phyloP scores from a whole-genome alignment of 495 filamentous ascomycete genomes.

The Xylaria palmicola region DNA sequence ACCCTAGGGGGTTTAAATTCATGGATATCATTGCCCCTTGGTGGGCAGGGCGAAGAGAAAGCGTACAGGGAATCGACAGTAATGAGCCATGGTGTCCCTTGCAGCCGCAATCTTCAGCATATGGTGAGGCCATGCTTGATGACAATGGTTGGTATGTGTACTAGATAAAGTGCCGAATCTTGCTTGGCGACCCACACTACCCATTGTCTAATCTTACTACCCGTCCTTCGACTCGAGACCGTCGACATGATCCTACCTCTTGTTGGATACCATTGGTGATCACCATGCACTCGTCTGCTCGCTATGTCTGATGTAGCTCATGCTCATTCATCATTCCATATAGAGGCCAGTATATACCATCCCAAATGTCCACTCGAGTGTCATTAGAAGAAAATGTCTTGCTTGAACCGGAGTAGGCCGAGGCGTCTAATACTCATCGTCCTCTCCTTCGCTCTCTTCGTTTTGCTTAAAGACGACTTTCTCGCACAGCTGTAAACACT shows the following conservation, averaged over 20 bases:
- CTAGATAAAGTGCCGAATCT: too few relatives aligned
- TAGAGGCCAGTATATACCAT: slow-evolving; percentile 2
- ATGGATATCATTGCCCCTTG: too few relatives aligned
- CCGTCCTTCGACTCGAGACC: not conserved
- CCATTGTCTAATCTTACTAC: too few relatives aligned
- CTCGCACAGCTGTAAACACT: slow-evolving; percentile 80
- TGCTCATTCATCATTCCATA: not conserved
- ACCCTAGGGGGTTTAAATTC: too few relatives aligned
- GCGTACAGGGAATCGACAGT: too few relatives aligned
- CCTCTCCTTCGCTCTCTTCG: slow-evolving; percentile 38
- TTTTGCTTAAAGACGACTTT: slow-evolving; percentile 63
- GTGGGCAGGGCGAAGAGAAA: too few relatives aligned
- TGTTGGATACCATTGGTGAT: not conserved
- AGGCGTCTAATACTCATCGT: slow-evolving; percentile 24
- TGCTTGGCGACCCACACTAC: too few relatives aligned
- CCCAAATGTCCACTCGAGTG: not conserved
- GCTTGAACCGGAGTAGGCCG: not conserved
- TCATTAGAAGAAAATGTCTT: not conserved
- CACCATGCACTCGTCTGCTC: not conserved
- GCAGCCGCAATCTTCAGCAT: too few relatives aligned
- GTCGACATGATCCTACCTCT: not conserved
- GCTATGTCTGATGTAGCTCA: not conserved
- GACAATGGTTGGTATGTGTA: too few relatives aligned
- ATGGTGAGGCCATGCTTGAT: too few relatives aligned
- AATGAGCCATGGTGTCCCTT: too few relatives aligned